These are phyloP conservation scores for Calonectria montana DNA, from an alignment of 2,329 filamentous ascomycete species.

Conservation along the genomic window DNA sequence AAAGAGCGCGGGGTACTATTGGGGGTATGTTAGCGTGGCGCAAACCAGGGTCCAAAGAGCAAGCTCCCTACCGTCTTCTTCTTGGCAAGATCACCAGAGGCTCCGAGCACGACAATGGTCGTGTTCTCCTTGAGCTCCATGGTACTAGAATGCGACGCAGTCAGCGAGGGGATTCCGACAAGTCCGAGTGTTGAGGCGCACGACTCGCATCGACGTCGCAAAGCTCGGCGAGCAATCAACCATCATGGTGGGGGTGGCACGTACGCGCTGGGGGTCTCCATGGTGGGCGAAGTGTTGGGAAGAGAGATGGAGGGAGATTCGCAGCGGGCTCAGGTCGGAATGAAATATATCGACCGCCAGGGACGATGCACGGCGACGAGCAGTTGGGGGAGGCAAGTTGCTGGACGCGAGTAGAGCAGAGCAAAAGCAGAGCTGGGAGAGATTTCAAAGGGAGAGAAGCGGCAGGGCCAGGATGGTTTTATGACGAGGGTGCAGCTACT, in stretches of 20 bases:
- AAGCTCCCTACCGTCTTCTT: conserved; percentile 90
- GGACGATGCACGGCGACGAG: conserved; percentile 22
- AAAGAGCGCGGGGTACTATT: conserved; percentile 94
- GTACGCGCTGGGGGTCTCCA: conserved; percentile 35
- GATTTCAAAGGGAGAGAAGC: conserved; percentile 36
- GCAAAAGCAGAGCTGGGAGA: conserved; percentile 28
- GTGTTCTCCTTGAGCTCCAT: conserved; percentile 99
- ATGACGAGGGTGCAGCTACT: conserved; percentile 45
- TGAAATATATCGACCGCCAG: conserved; percentile 24
- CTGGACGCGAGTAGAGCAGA: conserved; percentile 20
- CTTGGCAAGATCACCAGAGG: conserved; percentile 97
- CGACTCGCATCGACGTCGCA: conserved; percentile 25
- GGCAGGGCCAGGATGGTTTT: conserved; percentile 43
- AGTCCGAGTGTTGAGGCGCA: neutral
- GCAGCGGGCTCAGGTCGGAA: conserved; percentile 7
- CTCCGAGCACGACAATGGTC: conserved; percentile 93
- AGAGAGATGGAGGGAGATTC: conserved; percentile 7
- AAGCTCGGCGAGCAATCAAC: conserved; percentile 30
- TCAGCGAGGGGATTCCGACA: conserved; percentile 30
- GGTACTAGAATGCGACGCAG: conserved; percentile 51
- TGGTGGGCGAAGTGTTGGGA: conserved; percentile 35
- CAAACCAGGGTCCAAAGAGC: conserved; percentile 25
- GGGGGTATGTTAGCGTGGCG: conserved; percentile 37
- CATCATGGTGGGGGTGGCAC: conserved; percentile 42
- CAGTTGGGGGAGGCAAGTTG: conserved; percentile 13